Percentiles rank a stretch among this genome's conserved stretches.
Conservation (phyloP, 805 yeast genomes). For the Vanderwaltozyma tropicalis region DNA sequence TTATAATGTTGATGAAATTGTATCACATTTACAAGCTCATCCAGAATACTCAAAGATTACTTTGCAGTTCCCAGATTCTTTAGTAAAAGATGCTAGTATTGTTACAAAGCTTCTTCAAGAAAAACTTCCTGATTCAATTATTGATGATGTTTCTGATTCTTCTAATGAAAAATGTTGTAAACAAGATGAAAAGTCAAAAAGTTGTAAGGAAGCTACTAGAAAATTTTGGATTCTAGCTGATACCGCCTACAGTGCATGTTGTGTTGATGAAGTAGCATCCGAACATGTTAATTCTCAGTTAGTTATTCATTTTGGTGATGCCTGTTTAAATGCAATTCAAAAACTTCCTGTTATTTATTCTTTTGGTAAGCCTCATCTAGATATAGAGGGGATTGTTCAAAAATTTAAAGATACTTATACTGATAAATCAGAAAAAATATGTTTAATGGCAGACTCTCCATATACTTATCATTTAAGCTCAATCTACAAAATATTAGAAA, state of each 20-base stretch:
- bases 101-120: conserved; percentile 48
- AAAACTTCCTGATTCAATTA: conserved; percentile 13
- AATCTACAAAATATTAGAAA: conserved; percentile 30
- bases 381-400: conserved; percentile 30
- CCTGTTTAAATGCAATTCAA: conserved; percentile 75
- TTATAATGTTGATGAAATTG: conserved; percentile 45
- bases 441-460: conserved; percentile 70
- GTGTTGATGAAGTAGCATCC: conserved; percentile 95
- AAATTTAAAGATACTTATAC: conserved; percentile 36
- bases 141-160: background rate
- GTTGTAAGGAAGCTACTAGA: conserved; percentile 11
- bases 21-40: conserved; percentile 30
- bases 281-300: conserved; percentile 80
- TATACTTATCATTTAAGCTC: conserved; percentile 37
- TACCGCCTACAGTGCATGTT: conserved; percentile 90
- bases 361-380: conserved; percentile 57
- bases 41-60: conserved; percentile 45
- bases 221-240: conserved; percentile 82
- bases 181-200: background rate
- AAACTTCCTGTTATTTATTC: conserved; percentile 69
- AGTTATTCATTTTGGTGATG: conserved; percentile 89
- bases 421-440: conserved; percentile 34
- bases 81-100: conserved; percentile 69
- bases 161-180: background rate
- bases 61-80: conserved; percentile 79